phyloP scores from a whole-genome alignment of 2,329 filamentous ascomycete genomes.

The Alternaria rosae region DNA sequence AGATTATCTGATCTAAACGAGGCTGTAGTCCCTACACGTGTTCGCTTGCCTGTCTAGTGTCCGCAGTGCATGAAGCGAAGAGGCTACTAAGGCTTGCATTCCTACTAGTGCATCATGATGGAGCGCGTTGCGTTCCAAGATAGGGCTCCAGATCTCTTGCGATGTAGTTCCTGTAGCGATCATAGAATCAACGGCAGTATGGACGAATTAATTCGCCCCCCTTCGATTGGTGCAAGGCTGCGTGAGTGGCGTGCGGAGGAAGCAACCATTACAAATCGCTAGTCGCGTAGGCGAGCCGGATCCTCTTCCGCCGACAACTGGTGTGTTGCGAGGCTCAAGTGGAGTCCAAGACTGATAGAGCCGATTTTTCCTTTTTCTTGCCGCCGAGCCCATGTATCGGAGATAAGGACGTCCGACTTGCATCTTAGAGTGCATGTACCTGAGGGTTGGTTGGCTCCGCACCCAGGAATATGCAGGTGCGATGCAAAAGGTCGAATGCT shows the following conservation, averaged over 20 bases:
- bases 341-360: conserved; percentile 9
- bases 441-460: conserved; percentile 5
- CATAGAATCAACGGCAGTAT: not conserved
- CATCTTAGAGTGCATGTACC: not conserved
- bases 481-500: not conserved
- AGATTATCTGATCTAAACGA: conserved; percentile 6
- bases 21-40: conserved; percentile 17
- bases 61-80: conserved; percentile 27
- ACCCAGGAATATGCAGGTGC: not conserved
- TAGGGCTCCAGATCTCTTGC: not conserved
- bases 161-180: not conserved
- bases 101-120: not conserved
- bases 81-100: conserved; percentile 14
- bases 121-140: not conserved
- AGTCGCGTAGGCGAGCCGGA: conserved; percentile 28
- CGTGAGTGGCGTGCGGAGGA: conserved; percentile 13
- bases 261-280: conserved; percentile 18
- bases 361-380: conserved; percentile 17
- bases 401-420: not conserved
- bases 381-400: conserved; percentile 15
- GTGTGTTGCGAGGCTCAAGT: conserved; percentile 14
- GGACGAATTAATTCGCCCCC: not conserved
- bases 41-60: conserved; percentile 32
- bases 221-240: conserved; percentile 9
- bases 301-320: conserved; percentile 21